Conservation (phyloP, 164 flowering plant species). For the Berberis vulgaris region DNA sequence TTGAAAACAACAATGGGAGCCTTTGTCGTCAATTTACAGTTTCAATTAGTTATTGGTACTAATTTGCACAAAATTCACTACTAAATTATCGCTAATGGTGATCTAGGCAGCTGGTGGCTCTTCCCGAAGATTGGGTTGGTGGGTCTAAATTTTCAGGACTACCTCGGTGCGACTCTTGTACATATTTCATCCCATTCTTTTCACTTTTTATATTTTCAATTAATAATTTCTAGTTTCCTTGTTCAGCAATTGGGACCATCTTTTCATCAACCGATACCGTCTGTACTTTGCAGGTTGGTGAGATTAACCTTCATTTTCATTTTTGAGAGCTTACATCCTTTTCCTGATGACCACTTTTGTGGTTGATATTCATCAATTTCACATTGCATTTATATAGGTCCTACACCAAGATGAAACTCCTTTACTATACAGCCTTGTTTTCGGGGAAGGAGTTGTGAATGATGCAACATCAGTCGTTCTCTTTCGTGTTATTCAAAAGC, state of each 20-base stretch:
- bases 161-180: conserved; percentile 30
- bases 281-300: conserved; percentile 48
- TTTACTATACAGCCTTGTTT: conserved; percentile 3
- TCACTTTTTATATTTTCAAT: background rate
- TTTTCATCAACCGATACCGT: conserved; percentile 63
- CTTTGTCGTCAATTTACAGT: too few species aligned
- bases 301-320: background rate
- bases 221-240: background rate
- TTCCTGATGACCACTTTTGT: too few species aligned
- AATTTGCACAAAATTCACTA: background rate
- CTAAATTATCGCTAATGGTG: background rate
- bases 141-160: conserved; percentile 30
- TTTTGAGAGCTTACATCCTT: too few species aligned
- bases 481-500: background rate
- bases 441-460: conserved; percentile 1
- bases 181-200: too few species aligned
- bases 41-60: background rate
- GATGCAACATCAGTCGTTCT: conserved; percentile 6
- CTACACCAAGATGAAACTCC: background rate
- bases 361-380: too few species aligned
- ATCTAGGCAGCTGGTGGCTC: conserved; percentile 10
- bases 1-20: too few species aligned
- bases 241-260: conserved; percentile 54
- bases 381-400: background rate
- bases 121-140: conserved; percentile 44